Evolutionary conservation across 169 alveolate genomes (phyloP).

Genomic region (Plasmodium coatneyi): DNA sequence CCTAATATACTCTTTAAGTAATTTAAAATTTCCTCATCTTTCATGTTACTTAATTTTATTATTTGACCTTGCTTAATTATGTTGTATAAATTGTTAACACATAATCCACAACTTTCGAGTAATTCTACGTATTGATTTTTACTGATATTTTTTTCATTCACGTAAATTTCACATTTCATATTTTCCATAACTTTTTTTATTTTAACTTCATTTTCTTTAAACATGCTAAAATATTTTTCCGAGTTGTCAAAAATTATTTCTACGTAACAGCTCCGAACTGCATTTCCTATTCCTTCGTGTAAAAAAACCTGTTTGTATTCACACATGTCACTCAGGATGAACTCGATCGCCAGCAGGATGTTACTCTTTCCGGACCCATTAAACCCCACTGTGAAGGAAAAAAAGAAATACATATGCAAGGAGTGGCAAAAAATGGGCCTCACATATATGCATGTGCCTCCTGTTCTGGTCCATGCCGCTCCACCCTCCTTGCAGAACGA

Average conservation of each 20-base stretch:
- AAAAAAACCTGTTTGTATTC: constrained; percentile 67
- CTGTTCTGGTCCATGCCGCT: neutral
- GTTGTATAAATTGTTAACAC: constrained; percentile 60
- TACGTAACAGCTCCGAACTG: constrained; percentile 66
- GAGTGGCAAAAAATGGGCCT: neutral
- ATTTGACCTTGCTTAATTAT: constrained; percentile 74
- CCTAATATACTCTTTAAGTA: constrained; percentile 71
- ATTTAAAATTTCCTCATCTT: constrained; percentile 68
- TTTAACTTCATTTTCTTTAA: constrained; percentile 67
- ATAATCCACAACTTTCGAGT: constrained; percentile 69
- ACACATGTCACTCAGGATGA: constrained; percentile 66
- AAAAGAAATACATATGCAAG: neutral
- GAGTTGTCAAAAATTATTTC: constrained; percentile 68
- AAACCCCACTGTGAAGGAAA: constrained; percentile 53
- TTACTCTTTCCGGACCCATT: constrained; percentile 74
- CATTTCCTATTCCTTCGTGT: constrained; percentile 73
- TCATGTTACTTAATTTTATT: constrained; percentile 70
- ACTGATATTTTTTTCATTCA: constrained; percentile 69
- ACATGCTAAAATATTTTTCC: constrained; percentile 74
- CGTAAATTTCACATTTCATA: constrained; percentile 72
- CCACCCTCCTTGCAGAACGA: neutral
- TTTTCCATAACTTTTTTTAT: constrained; percentile 73
- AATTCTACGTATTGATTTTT: constrained; percentile 74
- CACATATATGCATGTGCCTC: neutral
- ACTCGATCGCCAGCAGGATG: constrained; percentile 61